Base-by-base conservation (phyloP, 805 yeast genomes). In the Saturnispora hagleri region DNA sequence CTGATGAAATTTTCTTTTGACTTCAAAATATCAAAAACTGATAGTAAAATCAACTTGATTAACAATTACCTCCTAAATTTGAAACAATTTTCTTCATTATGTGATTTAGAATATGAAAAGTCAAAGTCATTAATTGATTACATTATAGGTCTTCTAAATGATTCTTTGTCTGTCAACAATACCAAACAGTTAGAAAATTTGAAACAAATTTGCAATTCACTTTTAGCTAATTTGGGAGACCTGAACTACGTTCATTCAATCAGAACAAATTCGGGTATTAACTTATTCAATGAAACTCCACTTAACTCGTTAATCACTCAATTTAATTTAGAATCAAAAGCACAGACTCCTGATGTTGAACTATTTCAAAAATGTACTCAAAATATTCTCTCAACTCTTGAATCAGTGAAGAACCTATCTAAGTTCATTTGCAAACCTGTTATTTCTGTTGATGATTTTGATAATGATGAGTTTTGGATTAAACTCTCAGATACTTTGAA, bases 361-460 rank as follows among this genome's bases (percentile, higher is more conserved):
- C 12, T 46, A 8, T 46, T 52, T 6, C 46, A 47, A 8, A 38
- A 20, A 26, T 66, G 60, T 54, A 60, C 41, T 10, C 42, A 36
- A 18, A 47, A 57, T 15, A 34, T 61, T 9, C 48, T 49, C 20
- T 12, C 47, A 1, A 57, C 68, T 5, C 45, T 65, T 5, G 60
- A 53, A 18, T 53, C 57, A 4, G 38, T 68, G 7, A 51, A 56
- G 3, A 54, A 52, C 8, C 51, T 64, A 20, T 53, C 64, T 2
- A 41, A 35, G 1, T 51, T 55, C 3, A 43, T 69, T 36, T 47
- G 47, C 2, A 66, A 63, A 46, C 72, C 69, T 22, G 55, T 65
- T 2, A 51, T 69, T 40, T 63, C 71, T n/a, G 60, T 68, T 43
- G 73, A 69, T 55, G 72, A 68, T 48, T 53, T 55, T 35, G 72